Conservation (phyloP, 1,284 basidiomycete genomes). For the Boletus subluridellus region DNA sequence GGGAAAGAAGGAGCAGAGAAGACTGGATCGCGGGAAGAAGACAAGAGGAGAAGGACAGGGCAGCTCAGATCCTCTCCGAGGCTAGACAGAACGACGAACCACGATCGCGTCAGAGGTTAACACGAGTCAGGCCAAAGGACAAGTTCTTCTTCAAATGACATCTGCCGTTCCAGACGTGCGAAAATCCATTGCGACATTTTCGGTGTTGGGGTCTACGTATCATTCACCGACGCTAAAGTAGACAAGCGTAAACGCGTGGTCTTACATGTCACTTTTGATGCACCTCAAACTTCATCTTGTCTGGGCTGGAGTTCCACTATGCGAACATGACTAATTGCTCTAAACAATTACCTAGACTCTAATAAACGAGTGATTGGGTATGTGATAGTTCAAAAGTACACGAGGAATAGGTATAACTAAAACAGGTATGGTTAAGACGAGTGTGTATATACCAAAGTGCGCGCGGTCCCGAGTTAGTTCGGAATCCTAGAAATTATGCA, state of each 20-base stretch:
- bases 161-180: constrained; percentile 16
- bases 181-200: constrained; percentile 1
- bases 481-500: constrained; percentile 13
- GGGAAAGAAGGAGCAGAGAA: constrained; percentile 52
- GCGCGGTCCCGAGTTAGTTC: constrained; percentile 18
- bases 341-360: background rate
- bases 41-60: constrained; percentile 42
- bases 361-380: constrained; percentile 6
- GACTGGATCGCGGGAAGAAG: constrained; percentile 41
- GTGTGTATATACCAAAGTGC: constrained; percentile 6
- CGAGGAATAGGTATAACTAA: constrained; percentile 14
- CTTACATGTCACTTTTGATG: constrained; percentile 12
- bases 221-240: background rate
- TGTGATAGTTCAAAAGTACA: constrained; percentile 12
- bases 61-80: constrained; percentile 30
- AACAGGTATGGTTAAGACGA: constrained; percentile 1
- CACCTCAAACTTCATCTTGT: background rate
- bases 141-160: constrained; percentile 42
- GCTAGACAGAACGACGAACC: constrained; percentile 23
- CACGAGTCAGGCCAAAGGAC: constrained; percentile 34
- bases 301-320: background rate
- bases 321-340: background rate
- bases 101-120: constrained; percentile 11
- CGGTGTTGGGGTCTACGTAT: background rate
- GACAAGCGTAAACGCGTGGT: constrained; percentile 1